Evolutionary conservation across 2,329 filamentous ascomycete genomes (phyloP), one percentile per base, ranked within the genome.

Genomic region (Epicoccum nigrum): DNA sequence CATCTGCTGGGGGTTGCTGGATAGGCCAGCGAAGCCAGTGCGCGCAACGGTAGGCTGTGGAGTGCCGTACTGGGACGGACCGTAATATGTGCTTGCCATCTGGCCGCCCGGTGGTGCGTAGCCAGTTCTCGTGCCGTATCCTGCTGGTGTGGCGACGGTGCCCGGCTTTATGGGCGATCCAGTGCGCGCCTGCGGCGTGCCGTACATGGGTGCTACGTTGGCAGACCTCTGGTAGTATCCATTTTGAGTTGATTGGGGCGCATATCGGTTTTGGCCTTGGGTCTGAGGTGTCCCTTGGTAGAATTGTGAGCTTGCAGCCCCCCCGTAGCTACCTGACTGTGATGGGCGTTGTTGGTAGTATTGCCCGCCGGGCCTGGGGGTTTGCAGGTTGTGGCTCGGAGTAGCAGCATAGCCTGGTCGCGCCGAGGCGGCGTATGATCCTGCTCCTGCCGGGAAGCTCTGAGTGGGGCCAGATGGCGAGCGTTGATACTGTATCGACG

Each of bases 81-180:
- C 60, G 48, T 72, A 72, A 52, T 71, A 73, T 9, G 63, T 68
- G 37, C 64, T 67, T 20, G 69, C 68, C 53, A 67, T 59, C 33
- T 71, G 69, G 3, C 64, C 64, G 7, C 59, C 60, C 8, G 70
- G 59, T 2, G 69, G 63, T 8, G 61, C 60, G 40, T 67, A 74
- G 1, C 60, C 48, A 30, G 68, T 58, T 9, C 69, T 65, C 27
- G 69, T 49, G 7, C 59, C 60, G 37, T 68, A 70, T 17, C 40
- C 58, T n/a, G 65, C 48, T n/a, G 64, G 64, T 17, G 59, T 49
- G 20, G 60, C 53, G 19, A 49, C 43, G 13, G 62, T 60, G n/a
- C 51, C 62, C 11, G 58, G 55, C 45, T 74, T 74, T n/a, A 74
- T 60, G 4, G 72, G 72, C n/a, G 71, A 73, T 1, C 46, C 67